These are phyloP conservation scores for Phanerochaete carnosa DNA, from an alignment of 768 basidiomycete species.

Conservation along the genomic window DNA sequence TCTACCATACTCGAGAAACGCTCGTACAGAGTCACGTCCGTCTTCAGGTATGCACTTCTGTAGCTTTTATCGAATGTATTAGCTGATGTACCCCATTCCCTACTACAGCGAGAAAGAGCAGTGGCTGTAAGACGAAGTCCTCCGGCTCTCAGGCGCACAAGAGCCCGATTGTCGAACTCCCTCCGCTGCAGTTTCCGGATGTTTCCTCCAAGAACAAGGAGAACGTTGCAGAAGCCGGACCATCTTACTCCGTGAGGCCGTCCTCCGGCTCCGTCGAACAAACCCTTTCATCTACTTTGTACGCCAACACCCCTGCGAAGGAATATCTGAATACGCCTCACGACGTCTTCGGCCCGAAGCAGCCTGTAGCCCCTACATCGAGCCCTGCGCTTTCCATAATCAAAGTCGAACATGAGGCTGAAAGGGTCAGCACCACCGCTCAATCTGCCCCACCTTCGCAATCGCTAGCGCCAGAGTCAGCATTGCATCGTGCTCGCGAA, in stretches of 20 bases:
- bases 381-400: background rate
- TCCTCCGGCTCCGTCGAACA: background rate
- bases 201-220: background rate
- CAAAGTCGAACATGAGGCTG: background rate
- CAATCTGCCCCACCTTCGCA: background rate
- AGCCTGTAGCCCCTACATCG: too few species aligned
- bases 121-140: background rate
- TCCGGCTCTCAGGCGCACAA: background rate
- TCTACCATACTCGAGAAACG: background rate
- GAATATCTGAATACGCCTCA: slow-evolving; percentile 6
- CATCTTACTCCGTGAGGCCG: background rate
- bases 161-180: background rate
- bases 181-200: background rate
- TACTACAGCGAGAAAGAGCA: background rate
- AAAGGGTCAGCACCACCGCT: background rate
- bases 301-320: slow-evolving; percentile 21
- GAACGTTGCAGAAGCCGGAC: background rate
- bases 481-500: background rate
- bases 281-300: background rate
- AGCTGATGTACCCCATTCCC: background rate
- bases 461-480: background rate
- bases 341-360: too few species aligned
- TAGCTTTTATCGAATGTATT: background rate
- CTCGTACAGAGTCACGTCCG: background rate
- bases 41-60: background rate